Percentiles rank a stretch among this genome's conserved stretches.
phyloP scores from a whole-genome alignment of 2,329 filamentous ascomycete species.

The Fusarium albosuccineum region DNA sequence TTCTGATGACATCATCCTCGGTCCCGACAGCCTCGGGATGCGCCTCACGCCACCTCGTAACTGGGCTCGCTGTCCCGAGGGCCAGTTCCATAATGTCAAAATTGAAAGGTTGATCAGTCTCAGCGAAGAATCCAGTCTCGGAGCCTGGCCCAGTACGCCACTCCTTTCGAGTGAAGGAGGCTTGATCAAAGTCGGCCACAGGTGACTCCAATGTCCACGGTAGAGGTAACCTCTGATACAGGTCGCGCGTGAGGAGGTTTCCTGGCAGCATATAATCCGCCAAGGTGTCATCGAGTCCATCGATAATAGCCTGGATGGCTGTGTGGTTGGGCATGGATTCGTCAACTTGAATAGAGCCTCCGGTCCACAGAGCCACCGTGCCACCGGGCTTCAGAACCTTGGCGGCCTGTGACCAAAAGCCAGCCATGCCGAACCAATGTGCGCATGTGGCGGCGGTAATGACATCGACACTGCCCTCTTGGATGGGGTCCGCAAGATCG shows the following conservation, averaged over 20 bases:
- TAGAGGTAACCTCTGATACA: conserved; percentile 59
- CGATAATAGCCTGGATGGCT: conserved; percentile 57
- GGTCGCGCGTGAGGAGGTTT: conserved; percentile 55
- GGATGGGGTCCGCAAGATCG: conserved; percentile 46
- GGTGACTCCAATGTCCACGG: conserved; percentile 61
- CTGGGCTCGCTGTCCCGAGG: conserved; percentile 54
- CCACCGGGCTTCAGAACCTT: conserved; percentile 64
- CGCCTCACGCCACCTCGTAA: conserved; percentile 60
- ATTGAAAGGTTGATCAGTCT: conserved; percentile 29
- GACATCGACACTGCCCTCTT: conserved; percentile 60
- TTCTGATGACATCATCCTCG: conserved; percentile 54
- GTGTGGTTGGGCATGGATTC: conserved; percentile 53
- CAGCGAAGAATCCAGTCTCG: conserved; percentile 46
- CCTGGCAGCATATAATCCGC: conserved; percentile 56
- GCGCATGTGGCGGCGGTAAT: conserved; percentile 64
- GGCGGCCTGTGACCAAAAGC: conserved; percentile 63
- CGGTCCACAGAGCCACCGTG: conserved; percentile 65
- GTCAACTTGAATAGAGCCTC: conserved; percentile 48
- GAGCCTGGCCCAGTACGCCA: conserved; percentile 51
- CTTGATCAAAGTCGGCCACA: conserved; percentile 55
- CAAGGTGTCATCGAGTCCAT: conserved; percentile 55
- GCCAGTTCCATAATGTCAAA: conserved; percentile 54
- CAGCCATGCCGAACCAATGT: conserved; percentile 69
- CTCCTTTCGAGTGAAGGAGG: conserved; percentile 55
- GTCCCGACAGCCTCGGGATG: conserved; percentile 57